Evolutionary conservation across 176 grass and related monocot species (phyloP), one percentile per base, ranked within the genome.

Genomic region (Carex cristatella): DNA sequence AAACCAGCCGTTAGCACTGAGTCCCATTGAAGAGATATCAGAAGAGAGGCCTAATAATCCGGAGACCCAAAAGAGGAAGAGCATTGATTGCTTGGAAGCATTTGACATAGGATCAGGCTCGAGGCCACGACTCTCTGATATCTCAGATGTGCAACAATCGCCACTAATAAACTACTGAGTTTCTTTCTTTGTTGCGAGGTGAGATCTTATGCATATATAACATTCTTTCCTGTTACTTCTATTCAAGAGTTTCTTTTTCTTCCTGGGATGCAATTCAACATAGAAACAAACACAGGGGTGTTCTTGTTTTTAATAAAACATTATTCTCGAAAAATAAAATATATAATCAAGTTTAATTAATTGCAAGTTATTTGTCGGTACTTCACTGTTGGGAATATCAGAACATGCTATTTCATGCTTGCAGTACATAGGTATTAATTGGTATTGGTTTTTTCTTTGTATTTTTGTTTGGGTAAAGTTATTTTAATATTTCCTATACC

Each of bases 101-200:
- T 89, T 94, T 18, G 93, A 88, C 61, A 72, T 88, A 51, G 87
- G 81, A 11, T 88, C 93, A 12, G 88, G 58, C 72, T 91, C 96
- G 18, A 88, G 91, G 89, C 88, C 71, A 56, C 91, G 97, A 84
- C 90, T 99, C 48, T 96, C 90, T 0, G 97, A 99, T 61, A 89
- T 99, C 83, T 96, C 88, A 0, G 90, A 99, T 15, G 90, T 96
- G 66, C 93, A 92, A 82, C 57, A 85, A 27, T 99, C 97, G 16
- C 97, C 93, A 0, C 69, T 99, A 10, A 92, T 81, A 33, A 96
- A 92, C 75, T 96, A 86, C 84, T 91, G 77, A 87, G 78, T 30
- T 49, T 28, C 60, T 54, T 35, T 83, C 60, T 54, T 35, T 83
- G 11, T 66, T 16, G 44, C 11, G 44, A 67, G 42, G 61, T 83